Conservation (phyloP, 768 basidiomycete genomes). For the Pseudohyphozyma bogoriensis region DNA sequence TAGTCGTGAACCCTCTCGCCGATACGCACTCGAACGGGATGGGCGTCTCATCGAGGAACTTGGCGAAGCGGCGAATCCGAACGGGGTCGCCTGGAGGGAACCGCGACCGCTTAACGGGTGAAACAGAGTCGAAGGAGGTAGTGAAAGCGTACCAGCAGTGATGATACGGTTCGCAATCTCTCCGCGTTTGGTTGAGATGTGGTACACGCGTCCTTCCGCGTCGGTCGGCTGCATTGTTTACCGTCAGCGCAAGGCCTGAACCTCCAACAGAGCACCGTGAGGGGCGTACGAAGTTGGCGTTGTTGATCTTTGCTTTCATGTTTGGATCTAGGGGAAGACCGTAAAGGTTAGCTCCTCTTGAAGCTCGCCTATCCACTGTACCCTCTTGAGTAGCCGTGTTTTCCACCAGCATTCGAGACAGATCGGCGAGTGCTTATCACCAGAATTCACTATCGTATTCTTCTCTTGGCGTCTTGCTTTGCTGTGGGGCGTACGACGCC, state of each 20-base stretch:
- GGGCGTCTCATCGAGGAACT: slow-evolving; percentile 48
- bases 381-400: no score
- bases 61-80: slow-evolving; percentile 54
- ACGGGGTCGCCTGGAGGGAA: slow-evolving; percentile 61
- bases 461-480: no score
- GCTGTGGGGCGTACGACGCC: no score
- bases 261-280: not conserved
- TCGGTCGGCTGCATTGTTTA: not conserved
- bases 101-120: no score
- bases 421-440: no score
- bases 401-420: no score
- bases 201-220: slow-evolving; percentile 17
- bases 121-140: no score
- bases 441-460: no score
- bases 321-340: not conserved
- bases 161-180: slow-evolving; percentile 76
- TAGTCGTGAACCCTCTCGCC: slow-evolving; percentile 65
- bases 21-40: slow-evolving; percentile 51
- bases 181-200: slow-evolving; percentile 41
- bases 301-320: slow-evolving; percentile 15
- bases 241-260: not conserved
- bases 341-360: no score
- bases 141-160: no score
- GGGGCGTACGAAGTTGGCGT: slow-evolving; percentile 22
- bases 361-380: no score